Base-by-base conservation (phyloP, 1,284 basidiomycete genomes). In the Cystobasidiaceae sp. region DNA sequence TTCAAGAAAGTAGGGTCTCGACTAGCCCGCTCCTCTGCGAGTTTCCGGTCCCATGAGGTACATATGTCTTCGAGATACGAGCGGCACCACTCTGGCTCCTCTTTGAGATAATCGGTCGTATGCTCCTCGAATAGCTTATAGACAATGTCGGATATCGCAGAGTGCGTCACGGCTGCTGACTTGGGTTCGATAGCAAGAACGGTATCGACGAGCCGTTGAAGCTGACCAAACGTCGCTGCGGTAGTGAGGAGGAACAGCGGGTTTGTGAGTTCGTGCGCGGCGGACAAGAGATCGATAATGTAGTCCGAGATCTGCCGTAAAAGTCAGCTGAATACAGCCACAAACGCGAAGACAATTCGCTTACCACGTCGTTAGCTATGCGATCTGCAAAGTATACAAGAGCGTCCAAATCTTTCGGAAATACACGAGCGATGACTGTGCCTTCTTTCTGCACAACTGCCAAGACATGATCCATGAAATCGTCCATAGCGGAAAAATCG, bases 81-180 rank as follows among this genome's bases (percentile, higher is more conserved):
- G 72, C 90, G 90, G 52, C 91, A 82, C 73, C 84, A 85, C 64
- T 94, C 91, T 5, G 88, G 82, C 76, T 98, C 96, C 73, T 96
- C 91, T 67, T 91, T 87, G 2, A 98, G 85, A 73, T 98, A 98
- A 72, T 96, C 93, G 74, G 93, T 92, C 87, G 97, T 92, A 75
- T 94, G 89, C 2, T 82, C 79, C 76, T 96, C 93, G 74, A 96
- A 98, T 89, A 97, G 93, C 44, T 82, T 82, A 75, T 89, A 93
- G 9, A 93, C 82, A 49, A 93, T 84, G 74, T 92, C 88, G 72
- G 96, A 90, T 0, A 87, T 86, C 41, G 79, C 79, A 4, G 78
- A 80, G 45, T 75, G 74, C 7, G 79, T 78, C 15, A 81, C 77
- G 28, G 54, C n/a, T 49, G 39, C 21, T 39, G 63, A 67, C 43